Percentiles rank a stretch among this genome's conserved stretches.
phyloP scores from a whole-genome alignment of 2,329 filamentous ascomycete genomes.

The Aspergillus ustus region DNA sequence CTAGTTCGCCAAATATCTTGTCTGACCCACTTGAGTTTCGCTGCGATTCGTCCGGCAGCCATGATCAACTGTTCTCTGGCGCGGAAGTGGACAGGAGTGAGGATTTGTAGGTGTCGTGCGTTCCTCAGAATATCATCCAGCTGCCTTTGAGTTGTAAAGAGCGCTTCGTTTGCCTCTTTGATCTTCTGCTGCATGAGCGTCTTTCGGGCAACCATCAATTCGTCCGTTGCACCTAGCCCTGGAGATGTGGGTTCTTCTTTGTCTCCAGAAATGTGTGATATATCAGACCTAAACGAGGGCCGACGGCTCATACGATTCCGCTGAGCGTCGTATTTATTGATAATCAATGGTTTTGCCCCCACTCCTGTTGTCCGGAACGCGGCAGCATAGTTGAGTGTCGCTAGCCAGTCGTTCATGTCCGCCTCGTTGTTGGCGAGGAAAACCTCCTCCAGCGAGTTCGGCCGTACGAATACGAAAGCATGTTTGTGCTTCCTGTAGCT shows the following conservation, averaged over 20 bases:
- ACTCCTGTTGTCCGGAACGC: conserved; percentile 92
- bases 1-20: conserved; percentile 91
- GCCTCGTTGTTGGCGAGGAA: conserved; percentile 87
- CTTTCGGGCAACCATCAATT: conserved; percentile 80
- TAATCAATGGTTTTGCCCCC: conserved; percentile 84
- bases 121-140: conserved; percentile 85
- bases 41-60: conserved; percentile 81
- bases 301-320: conserved; percentile 65
- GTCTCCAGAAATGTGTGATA: conserved; percentile 68
- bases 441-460: conserved; percentile 85
- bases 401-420: conserved; percentile 96
- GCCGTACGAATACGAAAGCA: conserved; percentile 87
- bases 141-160: conserved; percentile 73
- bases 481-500: conserved; percentile 94
- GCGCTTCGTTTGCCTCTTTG: conserved; percentile 77
- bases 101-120: conserved; percentile 83
- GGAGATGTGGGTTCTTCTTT: conserved; percentile 77
- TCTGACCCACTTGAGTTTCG: conserved; percentile 90
- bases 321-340: conserved; percentile 83
- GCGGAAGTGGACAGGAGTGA: conserved; percentile 89
- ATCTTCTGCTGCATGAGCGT: conserved; percentile 86
- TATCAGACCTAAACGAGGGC: conserved; percentile 60
- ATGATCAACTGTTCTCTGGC: conserved; percentile 85
- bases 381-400: conserved; percentile 93
- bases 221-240: conserved; percentile 76